Conservation (phyloP, 805 yeast genomes). For the Saccharomyces paradoxus region DNA sequence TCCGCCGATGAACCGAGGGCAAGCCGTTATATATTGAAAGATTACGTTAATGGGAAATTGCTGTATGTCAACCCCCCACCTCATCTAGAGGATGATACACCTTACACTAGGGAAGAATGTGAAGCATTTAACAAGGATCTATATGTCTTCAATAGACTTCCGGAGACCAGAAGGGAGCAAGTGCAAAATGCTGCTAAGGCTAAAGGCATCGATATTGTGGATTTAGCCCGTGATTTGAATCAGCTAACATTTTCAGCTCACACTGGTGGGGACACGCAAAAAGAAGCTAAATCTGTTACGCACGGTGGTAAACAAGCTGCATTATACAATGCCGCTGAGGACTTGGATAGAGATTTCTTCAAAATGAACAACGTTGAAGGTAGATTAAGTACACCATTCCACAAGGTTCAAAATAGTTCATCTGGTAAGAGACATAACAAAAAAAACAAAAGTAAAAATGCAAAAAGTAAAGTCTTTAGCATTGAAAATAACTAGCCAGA, state of each 20-base stretch:
- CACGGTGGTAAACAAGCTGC: constrained; percentile 84
- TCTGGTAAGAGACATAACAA: constrained; percentile 57
- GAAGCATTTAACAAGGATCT: constrained; percentile 66
- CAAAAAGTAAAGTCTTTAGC: background rate
- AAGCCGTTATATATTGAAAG: constrained; percentile 83
- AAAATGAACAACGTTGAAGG: constrained; percentile 58
- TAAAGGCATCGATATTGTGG: constrained; percentile 52
- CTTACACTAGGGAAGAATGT: constrained; percentile 43
- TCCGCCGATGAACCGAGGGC: constrained; percentile 95
- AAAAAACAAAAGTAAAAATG: constrained; percentile 59
- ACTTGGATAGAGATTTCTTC: constrained; percentile 81
- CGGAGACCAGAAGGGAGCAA: constrained; percentile 69
- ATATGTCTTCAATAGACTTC: constrained; percentile 55
- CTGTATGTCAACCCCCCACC: constrained; percentile 88
- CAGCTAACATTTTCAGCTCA: constrained; percentile 76
- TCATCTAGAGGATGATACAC: constrained; percentile 46
- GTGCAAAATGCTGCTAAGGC: constrained; percentile 51
- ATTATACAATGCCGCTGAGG: constrained; percentile 67
- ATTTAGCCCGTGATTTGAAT: constrained; percentile 60
- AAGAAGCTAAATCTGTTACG: constrained; percentile 44
- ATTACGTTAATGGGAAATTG: constrained; percentile 87
- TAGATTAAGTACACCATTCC: constrained; percentile 64
- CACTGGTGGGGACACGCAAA: constrained; percentile 41
- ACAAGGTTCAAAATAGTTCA: constrained; percentile 34
- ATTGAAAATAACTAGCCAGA: background rate